Base-by-base conservation (phyloP, 2,329 filamentous ascomycete genomes). In the Calonectria honghensis region DNA sequence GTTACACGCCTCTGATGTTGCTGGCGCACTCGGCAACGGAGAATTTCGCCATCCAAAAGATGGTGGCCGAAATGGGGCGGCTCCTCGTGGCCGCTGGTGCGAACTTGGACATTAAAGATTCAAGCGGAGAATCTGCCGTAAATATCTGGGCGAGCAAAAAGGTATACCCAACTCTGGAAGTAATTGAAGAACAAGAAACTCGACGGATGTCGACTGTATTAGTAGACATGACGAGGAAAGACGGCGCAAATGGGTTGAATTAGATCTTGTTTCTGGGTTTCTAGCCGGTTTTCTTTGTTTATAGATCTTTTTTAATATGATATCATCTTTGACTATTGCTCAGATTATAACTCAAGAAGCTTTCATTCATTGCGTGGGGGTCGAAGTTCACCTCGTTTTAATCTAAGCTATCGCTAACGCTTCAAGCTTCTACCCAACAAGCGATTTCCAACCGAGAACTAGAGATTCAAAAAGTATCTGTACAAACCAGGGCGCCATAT, bases 1-100 rank as follows among this genome's bases (percentile, higher is more conserved):
- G 72, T 1, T 61, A 67, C 48, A 71, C 68, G 2, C 67, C 72
- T 1, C 27, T 73, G 6, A 73, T 73, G 68, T 11, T 71, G n/a
- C 7, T 71, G 27, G 39, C n/a, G 6, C 20, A 39, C 35, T 52
- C 61, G 24, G 24, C 32, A 18, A 16, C 11, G 4, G 52, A 73
- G 35, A 65, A 63, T 18, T 27, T 63, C 10, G n/a, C 52, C 24
- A 51, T 24, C 20, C 37, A 41, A 57, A 18, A n/a, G 16, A 51
- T 71, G 51, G 41, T 65, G 4, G 41, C 7, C 4, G 3, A 52
- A 11, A 73, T 71, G 68, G n/a, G 35, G 6, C n/a, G 66, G n/a
- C 29, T 71, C 5, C 72, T 73, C n/a, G 14, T 45, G 13, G 32
- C 37, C 14, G 29, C 63, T 13, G 66, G 66, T 18, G 66, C 66